These are phyloP conservation scores for Aspergillus thermomutatus DNA, from an alignment of 2,329 filamentous ascomycete genomes.

Conservation along the genomic window DNA sequence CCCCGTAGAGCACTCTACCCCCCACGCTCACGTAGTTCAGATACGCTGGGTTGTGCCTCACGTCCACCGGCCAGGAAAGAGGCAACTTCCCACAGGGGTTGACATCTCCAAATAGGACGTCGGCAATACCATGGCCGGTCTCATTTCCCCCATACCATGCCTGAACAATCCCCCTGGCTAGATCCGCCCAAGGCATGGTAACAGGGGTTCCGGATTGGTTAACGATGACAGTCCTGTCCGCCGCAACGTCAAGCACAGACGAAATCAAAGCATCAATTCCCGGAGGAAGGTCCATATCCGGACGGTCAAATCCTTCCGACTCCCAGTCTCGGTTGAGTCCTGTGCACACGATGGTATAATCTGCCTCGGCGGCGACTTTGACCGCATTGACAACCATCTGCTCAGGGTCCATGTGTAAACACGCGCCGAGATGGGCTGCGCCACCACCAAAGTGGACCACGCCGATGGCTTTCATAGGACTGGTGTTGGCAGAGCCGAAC, in stretches of 20 bases:
- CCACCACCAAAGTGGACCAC: conserved; percentile 22
- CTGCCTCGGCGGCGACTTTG: conserved; percentile 12
- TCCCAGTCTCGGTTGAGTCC: conserved; percentile 33
- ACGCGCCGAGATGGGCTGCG: conserved; percentile 24
- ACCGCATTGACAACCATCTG: conserved; percentile 12
- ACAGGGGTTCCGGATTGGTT: conserved; percentile 71
- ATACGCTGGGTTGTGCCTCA: conserved; percentile 69
- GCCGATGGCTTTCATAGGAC: conserved; percentile 21
- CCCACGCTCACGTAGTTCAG: conserved; percentile 70
- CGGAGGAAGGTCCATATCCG: conserved; percentile 53
- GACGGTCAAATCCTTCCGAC: conserved; percentile 44
- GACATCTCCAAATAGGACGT: conserved; percentile 67
- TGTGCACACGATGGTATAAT: conserved; percentile 20
- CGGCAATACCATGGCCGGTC: conserved; percentile 74
- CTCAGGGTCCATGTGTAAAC: conserved; percentile 15
- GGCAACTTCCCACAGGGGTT: conserved; percentile 73
- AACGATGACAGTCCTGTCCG: conserved; percentile 63
- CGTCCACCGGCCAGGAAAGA: conserved; percentile 63
- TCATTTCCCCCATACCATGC: conserved; percentile 83
- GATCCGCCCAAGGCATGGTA: conserved; percentile 44
- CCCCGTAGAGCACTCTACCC: conserved; percentile 68
- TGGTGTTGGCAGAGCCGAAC: conserved; percentile 26
- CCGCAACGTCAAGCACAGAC: conserved; percentile 61
- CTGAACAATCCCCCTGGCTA: conserved; percentile 58
- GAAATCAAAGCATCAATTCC: conserved; percentile 55